Base-by-base conservation (phyloP, 352 stramenopile genomes). In the Phytopythium helicoides region DNA sequence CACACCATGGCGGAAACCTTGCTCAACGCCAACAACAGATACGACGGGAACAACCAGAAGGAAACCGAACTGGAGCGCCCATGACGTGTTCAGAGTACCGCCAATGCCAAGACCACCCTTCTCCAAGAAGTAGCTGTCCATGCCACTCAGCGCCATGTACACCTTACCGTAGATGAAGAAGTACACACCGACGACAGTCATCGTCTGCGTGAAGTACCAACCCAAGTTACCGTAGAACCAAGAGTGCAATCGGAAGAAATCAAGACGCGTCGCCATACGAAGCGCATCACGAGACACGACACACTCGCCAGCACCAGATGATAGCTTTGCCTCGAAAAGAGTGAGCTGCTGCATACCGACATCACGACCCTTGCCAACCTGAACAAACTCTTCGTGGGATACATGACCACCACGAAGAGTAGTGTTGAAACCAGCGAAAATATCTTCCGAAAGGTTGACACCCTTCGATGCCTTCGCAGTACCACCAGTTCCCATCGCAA, bases 171-270 rank as follows among this genome's bases (percentile, higher is more conserved):
- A 99, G 39, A 99, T 97, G 57, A 99, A 97, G 52, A 98, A 87
- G 58, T 98, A 98, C n/a, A 99, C 87, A 48, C 96, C 97, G 8
- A 98, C 77, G 14, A 99, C 92, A 3, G 96, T 99, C 60, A 99
- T 86, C 18, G 97, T 95, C 64, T 98, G 97, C 7, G 93, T 97
- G 54, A 99, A 97, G 76, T 99, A 99, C 81, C 97, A 97, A 40
- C 97, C 97, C 68, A 99, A 95, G 61, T 98, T 98, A 60, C 97
- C 97, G 68, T 98, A 99, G 68, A 99, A 99, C 81, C 96, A 98
- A 5, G 89, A 98, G 58, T 98, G 74, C 21, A 99, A 75, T 56
- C 97, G 93, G 73, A 93, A 98, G 60, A 99, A 99, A 64, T 99
- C 97, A 1, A 99, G 75, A 48, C 97, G 89, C 47, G 94, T 87